Evolutionary conservation across 768 basidiomycete species (phyloP), one percentile per base, ranked within the genome.

Genomic region (Mycena amicta): DNA sequence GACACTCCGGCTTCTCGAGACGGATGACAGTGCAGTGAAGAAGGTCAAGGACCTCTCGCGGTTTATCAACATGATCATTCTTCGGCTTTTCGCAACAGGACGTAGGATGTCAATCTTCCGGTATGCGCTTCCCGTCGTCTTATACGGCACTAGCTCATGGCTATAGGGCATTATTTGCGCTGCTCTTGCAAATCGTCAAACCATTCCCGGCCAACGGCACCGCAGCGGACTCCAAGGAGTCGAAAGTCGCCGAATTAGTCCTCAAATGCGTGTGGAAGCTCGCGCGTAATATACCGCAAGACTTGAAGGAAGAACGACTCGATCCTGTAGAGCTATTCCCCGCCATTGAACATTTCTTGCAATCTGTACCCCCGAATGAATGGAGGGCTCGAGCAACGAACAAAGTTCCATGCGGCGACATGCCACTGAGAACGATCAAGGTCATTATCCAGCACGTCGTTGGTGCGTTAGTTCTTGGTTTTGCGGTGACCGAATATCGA

Each of bases 221-320:
- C 20, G 68, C 83, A 25, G 73, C 83, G 1, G 88, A 94, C 40
- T 89, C 93, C 2, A 88, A 90, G 61, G 91, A 92, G 66, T 83
- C 90, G 0, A 91, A 90, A 66, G 90, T 98, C 20, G 93, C 94
- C 2, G 95, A 98, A 71, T 83, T 98, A 22, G 93, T 93, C 18
- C 74, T 95, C 57, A 96, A 98, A 77, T 99, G 97, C 73, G 86
- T 99, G 26, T 98, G 97, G 97, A 99, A 99, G 75, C 77, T 98
- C 55, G 94, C 94, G 4, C 83, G 95, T 63, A 95, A 93, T 62
- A 93, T 98, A 49, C 94, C 94, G 4, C 92, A 95, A 68, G 93
- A 95, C 70, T 81, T 99, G 46, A 84, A 84, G 61, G 89, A 93
- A 41, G 79, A 84, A 3, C 80, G 85, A 20, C 79, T 99, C 31